Percentiles rank a stretch among this genome's conserved stretches.
Evolutionary conservation across 371 early-diverging fungal genomes (phyloP).

Genomic region (Thermomucor indicae-seudaticae): DNA sequence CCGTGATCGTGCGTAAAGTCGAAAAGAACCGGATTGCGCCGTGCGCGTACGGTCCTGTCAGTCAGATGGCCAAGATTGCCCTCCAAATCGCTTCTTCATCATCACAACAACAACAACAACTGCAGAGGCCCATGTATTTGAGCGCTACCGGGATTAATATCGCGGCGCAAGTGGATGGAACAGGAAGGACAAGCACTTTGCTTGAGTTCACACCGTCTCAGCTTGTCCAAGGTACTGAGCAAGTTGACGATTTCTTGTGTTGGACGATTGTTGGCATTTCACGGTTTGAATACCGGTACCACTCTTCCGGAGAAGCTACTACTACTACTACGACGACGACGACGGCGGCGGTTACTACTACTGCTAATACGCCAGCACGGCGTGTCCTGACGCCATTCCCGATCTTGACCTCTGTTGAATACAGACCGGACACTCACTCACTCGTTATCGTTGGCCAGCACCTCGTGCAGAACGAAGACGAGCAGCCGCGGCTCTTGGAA

Average conservation of each 20-base stretch:
- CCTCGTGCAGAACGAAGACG: constrained; percentile 20
- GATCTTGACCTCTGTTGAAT: constrained; percentile 22
- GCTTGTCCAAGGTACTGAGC: constrained; percentile 31
- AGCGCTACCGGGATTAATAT: constrained; percentile 25
- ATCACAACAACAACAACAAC: constrained; percentile 14
- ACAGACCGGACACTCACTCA: constrained; percentile 21
- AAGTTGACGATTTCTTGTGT: constrained; percentile 74
- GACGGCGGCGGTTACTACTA: constrained; percentile 1
- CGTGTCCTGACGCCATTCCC: constrained; percentile 30
- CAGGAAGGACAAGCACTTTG: constrained; percentile 16
- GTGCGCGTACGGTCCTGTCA: constrained; percentile 69
- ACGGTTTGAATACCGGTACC: constrained; percentile 52
- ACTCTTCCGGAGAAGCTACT: constrained; percentile 33
- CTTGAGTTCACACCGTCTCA: constrained; percentile 29
- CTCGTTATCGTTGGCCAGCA: constrained; percentile 28
- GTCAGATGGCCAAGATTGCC: constrained; percentile 87
- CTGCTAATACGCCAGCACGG: not conserved
- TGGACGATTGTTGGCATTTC: constrained; percentile 85
- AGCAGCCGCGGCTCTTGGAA: constrained; percentile 21
- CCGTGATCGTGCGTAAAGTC: constrained; percentile 74
- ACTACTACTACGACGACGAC: no score
- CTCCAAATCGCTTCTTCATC: constrained; percentile 48
- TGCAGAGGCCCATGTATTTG: constrained; percentile 21
- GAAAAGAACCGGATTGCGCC: constrained; percentile 68
- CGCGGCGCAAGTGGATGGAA: not conserved